These are phyloP conservation scores for Claviceps sorghi DNA, from an alignment of 2,329 filamentous ascomycete species.

Conservation along the genomic window DNA sequence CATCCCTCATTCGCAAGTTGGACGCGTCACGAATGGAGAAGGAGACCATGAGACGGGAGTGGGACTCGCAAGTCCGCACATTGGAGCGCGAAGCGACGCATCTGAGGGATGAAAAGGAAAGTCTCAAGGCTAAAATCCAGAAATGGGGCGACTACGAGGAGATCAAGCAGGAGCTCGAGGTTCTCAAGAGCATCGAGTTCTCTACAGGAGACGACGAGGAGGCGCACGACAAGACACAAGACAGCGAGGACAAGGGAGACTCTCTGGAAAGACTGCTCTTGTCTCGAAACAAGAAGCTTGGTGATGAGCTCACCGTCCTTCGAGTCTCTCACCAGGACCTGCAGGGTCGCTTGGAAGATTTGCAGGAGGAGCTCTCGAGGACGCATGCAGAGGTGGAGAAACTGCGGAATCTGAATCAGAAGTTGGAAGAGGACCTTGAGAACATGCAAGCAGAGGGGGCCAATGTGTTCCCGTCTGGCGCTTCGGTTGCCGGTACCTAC, in stretches of 20 bases:
- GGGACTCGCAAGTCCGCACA: slow-evolving; percentile 62
- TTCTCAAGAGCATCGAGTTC: slow-evolving; percentile 96
- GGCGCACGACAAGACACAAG: slow-evolving; percentile 26
- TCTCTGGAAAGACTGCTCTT: slow-evolving; percentile 82
- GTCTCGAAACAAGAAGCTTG: slow-evolving; percentile 89
- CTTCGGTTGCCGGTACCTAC: slow-evolving; percentile 87
- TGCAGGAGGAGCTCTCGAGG: slow-evolving; percentile 71
- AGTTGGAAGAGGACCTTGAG: slow-evolving; percentile 81
- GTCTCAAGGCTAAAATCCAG: slow-evolving; percentile 64
- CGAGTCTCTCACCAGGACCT: slow-evolving; percentile 90
- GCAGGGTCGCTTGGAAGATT: slow-evolving; percentile 59
- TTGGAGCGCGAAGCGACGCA: slow-evolving; percentile 64
- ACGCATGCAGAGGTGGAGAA: slow-evolving; percentile 80
- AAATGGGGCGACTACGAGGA: slow-evolving; percentile 94
- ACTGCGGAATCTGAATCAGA: slow-evolving; percentile 69
- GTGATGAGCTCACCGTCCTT: slow-evolving; percentile 82
- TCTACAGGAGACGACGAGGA: slow-evolving; percentile 78
- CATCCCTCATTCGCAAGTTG: slow-evolving; percentile 74
- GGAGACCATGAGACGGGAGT: slow-evolving; percentile 61
- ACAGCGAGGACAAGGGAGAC: slow-evolving; percentile 42
- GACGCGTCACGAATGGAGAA: slow-evolving; percentile 73
- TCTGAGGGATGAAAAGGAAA: slow-evolving; percentile 67
- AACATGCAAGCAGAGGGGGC: slow-evolving; percentile 73
- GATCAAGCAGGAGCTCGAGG: slow-evolving; percentile 87
- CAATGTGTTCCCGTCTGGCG: slow-evolving; percentile 74